phyloP scores from a whole-genome alignment of 2,329 filamentous ascomycete species.

The Furcasterigmium furcatum region DNA sequence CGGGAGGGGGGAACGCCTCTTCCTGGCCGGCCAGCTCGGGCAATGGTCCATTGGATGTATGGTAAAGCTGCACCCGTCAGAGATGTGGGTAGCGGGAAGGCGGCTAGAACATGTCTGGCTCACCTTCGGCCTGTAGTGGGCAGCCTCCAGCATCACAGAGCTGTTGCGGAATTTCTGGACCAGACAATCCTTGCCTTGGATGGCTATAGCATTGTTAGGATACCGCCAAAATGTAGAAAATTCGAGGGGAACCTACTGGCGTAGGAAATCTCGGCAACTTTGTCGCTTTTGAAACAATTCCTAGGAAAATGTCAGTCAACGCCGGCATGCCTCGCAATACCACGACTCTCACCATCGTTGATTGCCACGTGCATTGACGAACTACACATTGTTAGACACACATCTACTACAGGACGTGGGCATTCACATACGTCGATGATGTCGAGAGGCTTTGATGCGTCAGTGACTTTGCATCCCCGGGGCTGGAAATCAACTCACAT shows the following conservation, averaged over 20 bases:
- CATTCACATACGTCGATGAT: constrained; percentile 61
- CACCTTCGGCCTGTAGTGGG: constrained; percentile 82
- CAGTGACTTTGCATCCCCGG: too few relatives aligned
- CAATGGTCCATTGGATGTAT: constrained; percentile 43
- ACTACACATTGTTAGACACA: constrained; percentile 44
- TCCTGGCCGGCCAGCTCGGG: constrained; percentile 63
- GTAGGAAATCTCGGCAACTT: constrained; percentile 87
- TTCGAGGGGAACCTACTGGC: constrained; percentile 64
- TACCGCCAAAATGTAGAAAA: constrained; percentile 3
- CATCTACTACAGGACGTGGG: neutral
- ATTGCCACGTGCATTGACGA: constrained; percentile 67
- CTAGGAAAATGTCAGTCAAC: constrained; percentile 30
- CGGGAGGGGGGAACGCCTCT: constrained; percentile 71
- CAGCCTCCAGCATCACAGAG: constrained; percentile 86
- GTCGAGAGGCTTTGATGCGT: constrained; percentile 58
- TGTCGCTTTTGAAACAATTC: constrained; percentile 80
- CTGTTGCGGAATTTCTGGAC: constrained; percentile 97
- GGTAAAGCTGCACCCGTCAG: constrained; percentile 41
- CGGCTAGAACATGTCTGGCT: constrained; percentile 10
- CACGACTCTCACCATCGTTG: constrained; percentile 58
- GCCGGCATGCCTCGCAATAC: neutral
- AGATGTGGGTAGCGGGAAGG: too few relatives aligned
- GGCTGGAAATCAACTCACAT: constrained; percentile 49
- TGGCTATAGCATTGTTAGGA: constrained; percentile 46
- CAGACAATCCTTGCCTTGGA: constrained; percentile 87